Conservation (phyloP, 805 yeast genomes). For the Candida bentonensis region DNA sequence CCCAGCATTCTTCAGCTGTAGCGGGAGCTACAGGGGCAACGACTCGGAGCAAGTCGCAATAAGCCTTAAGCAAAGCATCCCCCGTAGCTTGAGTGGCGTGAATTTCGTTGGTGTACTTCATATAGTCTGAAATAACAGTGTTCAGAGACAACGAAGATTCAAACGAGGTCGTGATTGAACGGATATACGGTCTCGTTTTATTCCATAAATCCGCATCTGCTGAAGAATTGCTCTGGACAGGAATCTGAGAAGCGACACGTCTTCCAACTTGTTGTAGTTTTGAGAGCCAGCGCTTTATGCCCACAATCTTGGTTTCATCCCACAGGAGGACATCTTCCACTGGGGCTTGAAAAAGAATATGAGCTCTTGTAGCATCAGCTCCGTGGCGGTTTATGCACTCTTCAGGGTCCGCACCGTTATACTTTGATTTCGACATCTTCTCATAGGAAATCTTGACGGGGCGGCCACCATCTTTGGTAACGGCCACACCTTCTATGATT, state of each 20-base stretch:
- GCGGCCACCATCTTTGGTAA: slow-evolving; percentile 35
- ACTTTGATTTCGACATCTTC: slow-evolving; percentile 94
- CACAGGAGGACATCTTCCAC: slow-evolving; percentile 68
- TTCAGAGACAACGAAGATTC: slow-evolving; percentile 50
- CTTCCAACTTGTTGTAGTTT: slow-evolving; percentile 26
- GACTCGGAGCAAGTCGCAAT: slow-evolving; percentile 12
- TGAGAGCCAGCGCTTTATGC: slow-evolving; percentile 75
- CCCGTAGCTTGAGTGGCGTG: slow-evolving; percentile 20
- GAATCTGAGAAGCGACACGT: background rate
- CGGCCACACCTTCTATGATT: slow-evolving; percentile 23
- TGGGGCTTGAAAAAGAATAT: slow-evolving; percentile 85
- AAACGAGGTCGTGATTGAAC: slow-evolving; percentile 45
- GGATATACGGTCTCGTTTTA: slow-evolving; percentile 33
- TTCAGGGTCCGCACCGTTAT: slow-evolving; percentile 85
- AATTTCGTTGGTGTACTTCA: slow-evolving; percentile 53
- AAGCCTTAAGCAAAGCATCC: slow-evolving; percentile 36
- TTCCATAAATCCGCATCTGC: slow-evolving; percentile 47
- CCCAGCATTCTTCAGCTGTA: slow-evolving; percentile 73
- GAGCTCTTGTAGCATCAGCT: slow-evolving; percentile 90
- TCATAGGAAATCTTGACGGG: slow-evolving; percentile 51
- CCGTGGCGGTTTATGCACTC: slow-evolving; percentile 66
- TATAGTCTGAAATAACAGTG: slow-evolving; percentile 77
- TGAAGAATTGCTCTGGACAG: slow-evolving; percentile 14
- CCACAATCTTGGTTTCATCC: slow-evolving; percentile 81
- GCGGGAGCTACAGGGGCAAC: slow-evolving; percentile 77